Conservation (phyloP, 139 green algal species). For the Gonium pectorale region DNA sequence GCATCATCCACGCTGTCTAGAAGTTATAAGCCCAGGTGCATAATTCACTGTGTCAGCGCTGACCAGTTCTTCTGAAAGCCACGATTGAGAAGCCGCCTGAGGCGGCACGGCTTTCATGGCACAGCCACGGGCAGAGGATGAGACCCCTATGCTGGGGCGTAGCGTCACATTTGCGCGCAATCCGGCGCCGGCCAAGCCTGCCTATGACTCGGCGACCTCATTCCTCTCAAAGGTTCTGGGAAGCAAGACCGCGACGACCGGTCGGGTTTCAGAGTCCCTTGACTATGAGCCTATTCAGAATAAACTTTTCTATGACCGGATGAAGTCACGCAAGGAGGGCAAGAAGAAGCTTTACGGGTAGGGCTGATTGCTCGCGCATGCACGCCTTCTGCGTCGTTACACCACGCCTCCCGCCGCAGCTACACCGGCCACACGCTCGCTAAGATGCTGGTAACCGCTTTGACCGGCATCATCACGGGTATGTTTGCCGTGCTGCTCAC, state of each 20-base stretch:
- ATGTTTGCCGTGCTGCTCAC: constrained; percentile 65
- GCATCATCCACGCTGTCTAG: too few relatives aligned
- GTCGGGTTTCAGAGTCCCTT: constrained; percentile 57
- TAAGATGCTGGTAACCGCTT: constrained; percentile 77
- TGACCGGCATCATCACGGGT: constrained; percentile 78
- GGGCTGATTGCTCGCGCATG: background rate
- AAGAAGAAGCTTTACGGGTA: constrained; percentile 76
- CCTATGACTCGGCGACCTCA: background rate
- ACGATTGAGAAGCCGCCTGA: too few relatives aligned
- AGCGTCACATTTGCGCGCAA: constrained; percentile 16
- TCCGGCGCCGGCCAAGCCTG: background rate
- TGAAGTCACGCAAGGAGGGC: constrained; percentile 55
- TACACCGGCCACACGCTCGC: constrained; percentile 82
- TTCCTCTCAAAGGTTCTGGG: constrained; percentile 45
- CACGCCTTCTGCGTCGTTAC: background rate
- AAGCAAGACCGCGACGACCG: constrained; percentile 14
- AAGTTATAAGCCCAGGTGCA: too few relatives aligned
- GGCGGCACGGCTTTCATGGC: constrained; percentile 9
- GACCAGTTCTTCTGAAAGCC: too few relatives aligned
- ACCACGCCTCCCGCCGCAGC: constrained; percentile 49
- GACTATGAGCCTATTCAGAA: constrained; percentile 80
- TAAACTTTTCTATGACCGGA: constrained; percentile 67
- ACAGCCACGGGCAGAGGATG: background rate
- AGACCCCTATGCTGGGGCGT: constrained; percentile 31
- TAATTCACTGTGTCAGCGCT: too few relatives aligned